Evolutionary conservation across 1,139 yeast species (phyloP), one percentile per base, ranked within the genome.

Genomic region (Groenewaldozyma auringiensis): DNA sequence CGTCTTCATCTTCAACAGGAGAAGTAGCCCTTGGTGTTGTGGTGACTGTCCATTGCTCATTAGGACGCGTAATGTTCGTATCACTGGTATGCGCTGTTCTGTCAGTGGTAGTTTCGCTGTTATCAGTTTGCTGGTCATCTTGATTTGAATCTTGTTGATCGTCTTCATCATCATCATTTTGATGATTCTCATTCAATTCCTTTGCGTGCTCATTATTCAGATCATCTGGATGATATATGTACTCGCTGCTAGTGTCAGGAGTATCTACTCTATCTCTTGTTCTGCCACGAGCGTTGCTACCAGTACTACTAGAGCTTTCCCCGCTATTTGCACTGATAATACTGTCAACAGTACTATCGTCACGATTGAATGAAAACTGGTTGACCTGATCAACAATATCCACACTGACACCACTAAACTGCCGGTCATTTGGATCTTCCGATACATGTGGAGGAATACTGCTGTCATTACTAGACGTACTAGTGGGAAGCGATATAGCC

Each of bases 361-460:
- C 29, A 25, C 29, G 29, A 25, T 25, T 16, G 29, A 32, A 16
- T 20, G 29, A 34, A 31, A 41, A 33, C 11, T 21, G 41, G 17
- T 27, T 41, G 32, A 38, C 37, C 43, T 48, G 53, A 27, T 52
- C 55, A 11, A 48, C 55, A 35, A 52, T 44, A 37, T 52, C 55
- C 11, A 52, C 52, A 43, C 52, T 50, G 17, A 45, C 48, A 2
- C 45, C 45, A 31, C 50, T 47, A 13, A 41, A 45, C 13, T 45
- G 42, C 3, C 53, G 43, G 41, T 42, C 39, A 32, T 38, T 33
- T 2, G 39, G 36, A 6, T n/a, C 16, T 11, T 6, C 36, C n/a
- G 22, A 9, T 4, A 21, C 38, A 14, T 8, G n/a, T 17, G 14
- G 6, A 35, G 38, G 21, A 16, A n/a, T 4, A 35, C 21, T 17